Percentiles rank a stretch among this genome's conserved stretches.
Conservation (phyloP, 2,329 filamentous ascomycete species). For the Rutstroemia sp. region DNA sequence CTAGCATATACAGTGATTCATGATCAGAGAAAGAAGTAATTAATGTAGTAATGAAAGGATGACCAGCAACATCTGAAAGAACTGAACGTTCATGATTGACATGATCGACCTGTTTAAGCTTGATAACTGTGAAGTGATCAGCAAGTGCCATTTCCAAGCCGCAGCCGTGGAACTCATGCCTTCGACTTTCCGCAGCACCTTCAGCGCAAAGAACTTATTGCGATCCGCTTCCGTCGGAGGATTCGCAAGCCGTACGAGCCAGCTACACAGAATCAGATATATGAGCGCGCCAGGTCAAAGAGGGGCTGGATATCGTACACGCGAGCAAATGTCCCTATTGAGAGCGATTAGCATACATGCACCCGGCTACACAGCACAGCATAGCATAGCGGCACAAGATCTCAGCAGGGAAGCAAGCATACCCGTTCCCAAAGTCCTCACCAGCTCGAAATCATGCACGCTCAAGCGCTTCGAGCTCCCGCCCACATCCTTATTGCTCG, state of each 20-base stretch:
- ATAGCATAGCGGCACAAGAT: not conserved
- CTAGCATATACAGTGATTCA: constrained; percentile 73
- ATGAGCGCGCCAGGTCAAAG: not conserved
- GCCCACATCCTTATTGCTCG: constrained; percentile 24
- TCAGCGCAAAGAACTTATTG: constrained; percentile 69
- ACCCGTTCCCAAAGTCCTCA: constrained; percentile 74
- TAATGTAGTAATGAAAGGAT: constrained; percentile 77
- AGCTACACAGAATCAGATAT: constrained; percentile 29
- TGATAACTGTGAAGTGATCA: constrained; percentile 49
- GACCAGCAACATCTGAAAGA: constrained; percentile 67
- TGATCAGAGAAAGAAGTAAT: constrained; percentile 72
- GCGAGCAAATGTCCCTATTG: constrained; percentile 67
- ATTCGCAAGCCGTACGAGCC: constrained; percentile 61
- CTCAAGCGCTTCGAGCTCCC: constrained; percentile 28
- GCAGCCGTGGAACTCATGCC: constrained; percentile 21
- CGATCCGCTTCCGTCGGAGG: constrained; percentile 41
- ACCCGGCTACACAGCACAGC: constrained; percentile 4
- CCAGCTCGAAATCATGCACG: constrained; percentile 58
- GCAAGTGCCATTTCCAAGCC: not conserved
- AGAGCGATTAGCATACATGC: constrained; percentile 9
- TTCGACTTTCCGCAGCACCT: constrained; percentile 66
- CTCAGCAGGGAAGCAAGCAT: constrained; percentile 27
- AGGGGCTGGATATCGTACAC: constrained; percentile 35
- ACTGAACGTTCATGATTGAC: constrained; percentile 77
- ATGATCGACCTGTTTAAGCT: constrained; percentile 80